phyloP scores from a whole-genome alignment of 352 stramenopile genomes.

The Phytophthora pistaciae region DNA sequence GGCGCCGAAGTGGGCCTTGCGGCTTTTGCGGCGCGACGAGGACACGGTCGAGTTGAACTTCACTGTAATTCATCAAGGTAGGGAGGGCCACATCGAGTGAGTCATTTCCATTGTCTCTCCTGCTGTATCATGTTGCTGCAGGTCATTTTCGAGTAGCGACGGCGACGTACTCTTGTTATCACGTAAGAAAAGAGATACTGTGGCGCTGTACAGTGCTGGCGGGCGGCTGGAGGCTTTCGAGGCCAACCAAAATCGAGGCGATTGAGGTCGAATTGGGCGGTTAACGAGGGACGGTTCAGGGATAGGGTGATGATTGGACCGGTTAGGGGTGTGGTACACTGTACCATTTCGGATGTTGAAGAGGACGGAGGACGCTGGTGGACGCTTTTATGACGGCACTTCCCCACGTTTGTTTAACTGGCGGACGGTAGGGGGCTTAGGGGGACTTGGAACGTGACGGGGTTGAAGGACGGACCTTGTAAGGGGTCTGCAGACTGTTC shows the following conservation, averaged over 20 bases:
- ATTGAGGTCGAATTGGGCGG: constrained; percentile 15
- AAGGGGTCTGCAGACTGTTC: constrained; percentile 37
- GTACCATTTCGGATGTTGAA: constrained; percentile 10
- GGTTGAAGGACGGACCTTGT: constrained; percentile 26
- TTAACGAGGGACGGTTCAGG: constrained; percentile 26
- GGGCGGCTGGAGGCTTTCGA: neutral
- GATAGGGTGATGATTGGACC: constrained; percentile 13
- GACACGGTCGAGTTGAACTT: constrained; percentile 96
- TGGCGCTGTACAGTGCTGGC: neutral
- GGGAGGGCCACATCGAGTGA: neutral
- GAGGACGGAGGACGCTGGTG: neutral
- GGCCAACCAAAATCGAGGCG: constrained; percentile 38
- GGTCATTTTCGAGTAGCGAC: neutral
- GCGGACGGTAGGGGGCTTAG: neutral
- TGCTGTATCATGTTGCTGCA: neutral
- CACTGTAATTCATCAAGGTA: constrained; percentile 53
- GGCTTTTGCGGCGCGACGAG: constrained; percentile 97
- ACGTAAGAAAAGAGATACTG: constrained; percentile 91
- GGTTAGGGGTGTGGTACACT: constrained; percentile 8
- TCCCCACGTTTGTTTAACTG: constrained; percentile 2
- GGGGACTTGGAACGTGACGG: neutral
- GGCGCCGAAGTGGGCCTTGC: constrained; percentile 99
- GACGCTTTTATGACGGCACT: neutral
- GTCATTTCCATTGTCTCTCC: neutral
- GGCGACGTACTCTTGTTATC: constrained; percentile 84